A percentile compares a stretch with the other conserved stretches of the same genome.
Conservation (phyloP, 495 filamentous ascomycete species). For the Neurospora sp. region DNA sequence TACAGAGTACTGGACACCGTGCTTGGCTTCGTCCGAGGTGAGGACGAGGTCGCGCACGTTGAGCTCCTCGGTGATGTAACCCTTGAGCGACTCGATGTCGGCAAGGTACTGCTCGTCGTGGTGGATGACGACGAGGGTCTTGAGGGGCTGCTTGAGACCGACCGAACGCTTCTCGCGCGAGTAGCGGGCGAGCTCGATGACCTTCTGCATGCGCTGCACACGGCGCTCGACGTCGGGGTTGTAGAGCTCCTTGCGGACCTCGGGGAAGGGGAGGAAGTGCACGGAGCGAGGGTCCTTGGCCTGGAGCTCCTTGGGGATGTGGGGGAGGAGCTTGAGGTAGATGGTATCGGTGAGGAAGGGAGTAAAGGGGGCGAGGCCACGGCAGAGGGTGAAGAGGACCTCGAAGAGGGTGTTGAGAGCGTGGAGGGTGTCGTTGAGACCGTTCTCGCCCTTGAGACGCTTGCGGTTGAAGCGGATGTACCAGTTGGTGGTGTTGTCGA, state of each 20-base stretch:
- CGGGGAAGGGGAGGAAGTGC: slow-evolving; percentile 86
- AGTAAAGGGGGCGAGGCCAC: slow-evolving; percentile 86
- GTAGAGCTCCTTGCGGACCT: slow-evolving; percentile 79
- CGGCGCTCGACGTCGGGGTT: slow-evolving; percentile 76
- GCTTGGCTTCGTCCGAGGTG: slow-evolving; percentile 76
- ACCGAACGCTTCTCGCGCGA: slow-evolving; percentile 78
- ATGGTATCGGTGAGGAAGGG: slow-evolving; percentile 95
- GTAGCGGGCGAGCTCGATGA: slow-evolving; percentile 81
- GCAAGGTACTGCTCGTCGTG: slow-evolving; percentile 74
- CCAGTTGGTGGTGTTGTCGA: slow-evolving; percentile 97
- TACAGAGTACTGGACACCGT: slow-evolving; percentile 83
- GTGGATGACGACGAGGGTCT: slow-evolving; percentile 84
- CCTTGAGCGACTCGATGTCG: slow-evolving; percentile 73
- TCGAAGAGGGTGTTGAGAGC: slow-evolving; percentile 96
- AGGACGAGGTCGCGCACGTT: slow-evolving; percentile 82
- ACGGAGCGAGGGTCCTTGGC: slow-evolving; percentile 69
- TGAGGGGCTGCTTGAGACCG: slow-evolving; percentile 81
- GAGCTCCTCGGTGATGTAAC: slow-evolving; percentile 81
- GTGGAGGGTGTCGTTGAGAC: slow-evolving; percentile 69
- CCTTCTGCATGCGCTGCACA: slow-evolving; percentile 85
- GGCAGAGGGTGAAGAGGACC: slow-evolving; percentile 79
- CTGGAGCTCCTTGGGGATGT: slow-evolving; percentile 47
- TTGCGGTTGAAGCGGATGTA: slow-evolving; percentile 99
- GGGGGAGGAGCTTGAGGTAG: slow-evolving; percentile 72
- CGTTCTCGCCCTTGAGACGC: slow-evolving; percentile 88